Percentiles rank a stretch among this genome's conserved stretches.
Conservation (phyloP, 208 protist genomes). For the Phytomonas sp. region DNA sequence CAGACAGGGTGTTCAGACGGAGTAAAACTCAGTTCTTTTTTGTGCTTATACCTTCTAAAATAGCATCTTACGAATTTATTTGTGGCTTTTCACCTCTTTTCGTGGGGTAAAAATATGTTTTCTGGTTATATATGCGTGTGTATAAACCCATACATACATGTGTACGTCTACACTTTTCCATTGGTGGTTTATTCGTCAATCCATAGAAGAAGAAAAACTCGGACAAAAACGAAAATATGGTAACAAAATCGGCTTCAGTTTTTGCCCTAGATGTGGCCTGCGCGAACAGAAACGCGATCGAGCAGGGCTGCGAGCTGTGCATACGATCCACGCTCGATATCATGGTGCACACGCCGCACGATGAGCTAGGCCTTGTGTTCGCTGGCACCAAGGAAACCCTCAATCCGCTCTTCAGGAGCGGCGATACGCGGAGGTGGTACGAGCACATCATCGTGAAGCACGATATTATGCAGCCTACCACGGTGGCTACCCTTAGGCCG, state of each 20-base stretch:
- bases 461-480: constrained; percentile 9
- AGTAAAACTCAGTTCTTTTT: not conserved
- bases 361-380: constrained; percentile 70
- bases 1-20: not conserved
- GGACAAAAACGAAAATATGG: not conserved
- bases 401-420: constrained; percentile 24
- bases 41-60: not conserved
- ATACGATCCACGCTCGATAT: constrained; percentile 18
- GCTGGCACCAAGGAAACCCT: constrained; percentile 28
- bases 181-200: constrained; percentile 3
- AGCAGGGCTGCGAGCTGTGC: constrained; percentile 28
- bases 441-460: constrained; percentile 12
- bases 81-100: not conserved
- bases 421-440: constrained; percentile 10
- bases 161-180: constrained; percentile 11
- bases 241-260: constrained; percentile 25
- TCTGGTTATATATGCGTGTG: not conserved
- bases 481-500: not conserved
- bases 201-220: not conserved
- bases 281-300: constrained; percentile 8
- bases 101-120: not conserved
- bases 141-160: constrained; percentile 5
- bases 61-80: not conserved
- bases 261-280: constrained; percentile 51
- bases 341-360: constrained; percentile 40